Evolutionary conservation across 2,329 filamentous ascomycete species (phyloP).

Genomic region (Lachnellula occidentalis): DNA sequence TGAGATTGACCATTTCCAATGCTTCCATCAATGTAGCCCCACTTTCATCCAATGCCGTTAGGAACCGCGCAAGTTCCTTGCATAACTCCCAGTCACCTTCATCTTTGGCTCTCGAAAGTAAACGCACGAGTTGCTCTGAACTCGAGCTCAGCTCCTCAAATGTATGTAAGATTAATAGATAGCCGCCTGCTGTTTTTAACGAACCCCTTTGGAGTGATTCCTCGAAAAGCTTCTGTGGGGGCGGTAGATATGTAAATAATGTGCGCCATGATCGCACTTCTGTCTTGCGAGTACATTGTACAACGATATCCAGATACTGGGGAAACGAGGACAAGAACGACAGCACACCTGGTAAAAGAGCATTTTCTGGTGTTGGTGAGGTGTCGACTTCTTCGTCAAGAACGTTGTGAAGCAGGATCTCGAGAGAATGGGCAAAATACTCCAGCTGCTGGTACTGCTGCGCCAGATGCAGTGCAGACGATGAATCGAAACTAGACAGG

Average conservation of each 20-base stretch:
- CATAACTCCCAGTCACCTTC: constrained; percentile 94
- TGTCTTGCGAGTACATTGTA: constrained; percentile 96
- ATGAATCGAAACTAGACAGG: constrained; percentile 68
- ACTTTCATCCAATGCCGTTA: constrained; percentile 84
- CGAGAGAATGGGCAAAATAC: constrained; percentile 90
- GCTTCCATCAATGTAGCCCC: constrained; percentile 73
- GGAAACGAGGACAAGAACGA: constrained; percentile 67
- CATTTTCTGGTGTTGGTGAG: constrained; percentile 54
- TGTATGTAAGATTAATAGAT: constrained; percentile 90
- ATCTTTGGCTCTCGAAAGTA: constrained; percentile 74
- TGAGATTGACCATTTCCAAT: constrained; percentile 56
- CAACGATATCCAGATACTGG: constrained; percentile 88
- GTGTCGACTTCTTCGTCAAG: constrained; percentile 90
- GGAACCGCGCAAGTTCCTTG: constrained; percentile 88
- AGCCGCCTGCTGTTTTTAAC: constrained; percentile 92
- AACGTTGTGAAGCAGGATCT: constrained; percentile 87
- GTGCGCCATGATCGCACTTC: constrained; percentile 94
- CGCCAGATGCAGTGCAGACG: constrained; percentile 74
- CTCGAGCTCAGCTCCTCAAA: constrained; percentile 64
- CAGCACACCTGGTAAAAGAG: constrained; percentile 58
- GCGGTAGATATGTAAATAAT: constrained; percentile 84
- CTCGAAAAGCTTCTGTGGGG: constrained; percentile 87
- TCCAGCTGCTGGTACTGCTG: constrained; percentile 80
- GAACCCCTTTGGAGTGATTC: constrained; percentile 79
- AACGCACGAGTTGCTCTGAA: constrained; percentile 71